phyloP scores from a whole-genome alignment of 139 green algal species.

The Chlorella sp. region DNA sequence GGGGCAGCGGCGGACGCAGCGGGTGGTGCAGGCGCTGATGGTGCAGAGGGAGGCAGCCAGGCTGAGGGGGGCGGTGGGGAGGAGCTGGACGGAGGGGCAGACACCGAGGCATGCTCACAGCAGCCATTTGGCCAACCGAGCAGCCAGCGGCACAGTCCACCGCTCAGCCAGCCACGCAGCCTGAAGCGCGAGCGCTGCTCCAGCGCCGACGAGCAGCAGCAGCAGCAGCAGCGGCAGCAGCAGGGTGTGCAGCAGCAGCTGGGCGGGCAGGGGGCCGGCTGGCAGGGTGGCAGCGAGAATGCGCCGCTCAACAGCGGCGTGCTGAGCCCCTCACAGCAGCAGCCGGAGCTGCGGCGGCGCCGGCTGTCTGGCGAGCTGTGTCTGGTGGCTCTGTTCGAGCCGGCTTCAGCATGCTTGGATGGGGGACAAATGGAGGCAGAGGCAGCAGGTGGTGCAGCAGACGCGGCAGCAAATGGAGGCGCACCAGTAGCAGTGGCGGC shows the following conservation, averaged over 20 bases:
- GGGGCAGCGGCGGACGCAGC: background rate
- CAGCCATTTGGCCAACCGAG: background rate
- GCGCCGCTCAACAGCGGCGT: background rate
- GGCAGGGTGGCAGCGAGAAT: background rate
- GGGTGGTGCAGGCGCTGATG: background rate
- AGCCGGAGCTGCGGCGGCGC: constrained; percentile 5
- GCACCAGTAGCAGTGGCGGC: background rate
- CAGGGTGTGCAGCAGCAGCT: background rate
- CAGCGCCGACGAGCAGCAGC: background rate
- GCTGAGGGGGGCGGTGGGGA: background rate
- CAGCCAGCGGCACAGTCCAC: background rate
- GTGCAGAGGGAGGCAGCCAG: background rate
- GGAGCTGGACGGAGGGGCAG: background rate
- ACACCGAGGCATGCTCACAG: background rate
- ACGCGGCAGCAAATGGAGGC: background rate
- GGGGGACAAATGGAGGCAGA: background rate
- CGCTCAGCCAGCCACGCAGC: background rate
- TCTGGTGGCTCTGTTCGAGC: background rate
- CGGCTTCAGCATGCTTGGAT: background rate
- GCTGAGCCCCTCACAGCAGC: constrained; percentile 27
- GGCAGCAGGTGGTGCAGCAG: background rate
- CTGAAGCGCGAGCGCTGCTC: constrained; percentile 15
- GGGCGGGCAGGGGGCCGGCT: too few relatives aligned
- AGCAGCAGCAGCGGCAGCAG: background rate
- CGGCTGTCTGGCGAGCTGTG: background rate